Evolutionary conservation across 1,284 basidiomycete genomes (phyloP), one percentile per base, ranked within the genome.

Genomic region (Butyriboletus appendiculatus): DNA sequence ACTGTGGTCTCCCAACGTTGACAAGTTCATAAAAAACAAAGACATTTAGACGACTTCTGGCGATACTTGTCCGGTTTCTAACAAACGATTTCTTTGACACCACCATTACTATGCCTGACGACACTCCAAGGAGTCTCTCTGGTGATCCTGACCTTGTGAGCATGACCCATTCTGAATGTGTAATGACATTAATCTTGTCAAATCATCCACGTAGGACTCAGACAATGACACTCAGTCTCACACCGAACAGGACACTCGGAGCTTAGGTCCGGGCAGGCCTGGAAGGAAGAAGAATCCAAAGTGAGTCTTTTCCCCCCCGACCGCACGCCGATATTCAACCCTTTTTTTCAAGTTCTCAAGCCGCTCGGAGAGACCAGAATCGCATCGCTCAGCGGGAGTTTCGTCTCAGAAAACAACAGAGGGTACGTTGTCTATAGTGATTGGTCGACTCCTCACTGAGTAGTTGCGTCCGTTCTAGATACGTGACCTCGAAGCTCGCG

Each of bases 351-450:
- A 90, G 90, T 75, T 92, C 90, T 32, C 90, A 92, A 73, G 90
- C 90, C 38, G 90, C 90, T 16, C 75, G 90, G 62, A 82, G 90
- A 61, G 90, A 93, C 74, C 94, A 96, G 73, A 96, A 96, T 68
- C 82, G 94, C 53, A 93, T 96, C 55, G 94, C 94, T 2, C 94
- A 96, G 71, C 84, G 94, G 45, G 94, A 96, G 72, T 96, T 96
- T 65, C 84, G 94, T 40, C 77, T 94, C 50, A 79, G 93, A 61
- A 96, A 96, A 70, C 94, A 95, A 69, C 92, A 92, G 63, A 81
- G 88, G 69, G 85, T 86, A 56, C 60, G 78, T 69, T 26, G 42
- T 24, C 35, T 43, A 37, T 14, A 24, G 45, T 54, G n/a, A 15
- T 18, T 28, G 41, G 15, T 44, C 34, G n/a, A 33, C 35, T 22